These are phyloP conservation scores for Pyrus pyrifolia DNA, from an alignment of 306 rosid genomes.

Conservation along the genomic window DNA sequence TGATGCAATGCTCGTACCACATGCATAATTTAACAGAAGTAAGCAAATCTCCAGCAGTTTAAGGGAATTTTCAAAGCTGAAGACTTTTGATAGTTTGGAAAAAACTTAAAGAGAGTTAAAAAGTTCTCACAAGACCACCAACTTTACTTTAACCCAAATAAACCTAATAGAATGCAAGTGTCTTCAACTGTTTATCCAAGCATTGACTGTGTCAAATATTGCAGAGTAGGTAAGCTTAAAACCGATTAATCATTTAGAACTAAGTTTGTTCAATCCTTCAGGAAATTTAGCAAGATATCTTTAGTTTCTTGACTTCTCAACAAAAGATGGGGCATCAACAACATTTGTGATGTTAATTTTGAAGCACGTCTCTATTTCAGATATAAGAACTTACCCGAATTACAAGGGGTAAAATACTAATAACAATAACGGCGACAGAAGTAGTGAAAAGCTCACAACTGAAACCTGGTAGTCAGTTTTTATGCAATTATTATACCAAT, in stretches of 20 bases:
- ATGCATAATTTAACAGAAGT: not conserved
- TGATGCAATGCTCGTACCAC: not conserved
- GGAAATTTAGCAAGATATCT: not conserved
- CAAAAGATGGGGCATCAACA: not conserved
- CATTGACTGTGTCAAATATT: not conserved
- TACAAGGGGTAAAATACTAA: not conserved
- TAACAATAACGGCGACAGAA: not conserved
- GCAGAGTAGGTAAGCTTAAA: not conserved
- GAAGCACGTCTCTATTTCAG: not conserved
- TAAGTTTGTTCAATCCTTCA: not conserved
- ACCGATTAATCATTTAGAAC: not conserved
- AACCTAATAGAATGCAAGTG: not conserved
- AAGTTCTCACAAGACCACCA: not conserved
- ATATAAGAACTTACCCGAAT: not conserved
- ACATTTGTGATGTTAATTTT: not conserved
- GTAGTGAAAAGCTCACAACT: not conserved
- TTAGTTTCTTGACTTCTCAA: not conserved
- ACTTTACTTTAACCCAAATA: not conserved
- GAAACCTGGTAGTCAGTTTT: not conserved
- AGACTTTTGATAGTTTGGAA: not conserved
- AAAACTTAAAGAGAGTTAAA: not conserved
- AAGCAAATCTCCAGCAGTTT: not conserved
- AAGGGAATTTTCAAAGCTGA: not conserved
- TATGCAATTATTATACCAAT: not conserved
- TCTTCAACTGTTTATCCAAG: not conserved